Conservation (phyloP, 225 moss, liverwort and hornwort species). For the Pleurozium schreberi region DNA sequence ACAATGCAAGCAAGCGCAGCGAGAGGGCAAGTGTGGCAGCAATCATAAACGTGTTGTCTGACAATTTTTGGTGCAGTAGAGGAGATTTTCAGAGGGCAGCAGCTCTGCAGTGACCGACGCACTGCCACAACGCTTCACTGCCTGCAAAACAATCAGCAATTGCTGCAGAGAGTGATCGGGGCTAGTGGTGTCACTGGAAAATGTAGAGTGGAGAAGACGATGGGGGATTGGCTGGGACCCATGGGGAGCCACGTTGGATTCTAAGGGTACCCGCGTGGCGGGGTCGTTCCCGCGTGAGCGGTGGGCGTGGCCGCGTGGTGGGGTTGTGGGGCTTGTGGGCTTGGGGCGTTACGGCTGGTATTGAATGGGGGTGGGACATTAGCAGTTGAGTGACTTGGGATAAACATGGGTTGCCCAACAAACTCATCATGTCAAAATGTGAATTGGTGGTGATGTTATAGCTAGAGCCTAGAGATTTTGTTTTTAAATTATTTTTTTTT, state of each 20-base stretch:
- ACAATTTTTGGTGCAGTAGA: background rate
- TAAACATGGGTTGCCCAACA: background rate
- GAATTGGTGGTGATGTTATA: background rate
- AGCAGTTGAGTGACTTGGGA: background rate
- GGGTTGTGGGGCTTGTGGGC: background rate
- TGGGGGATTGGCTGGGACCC: background rate
- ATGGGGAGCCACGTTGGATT: background rate
- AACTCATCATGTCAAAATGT: background rate
- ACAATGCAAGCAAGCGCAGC: background rate
- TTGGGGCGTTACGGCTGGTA: background rate
- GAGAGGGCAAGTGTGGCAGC: background rate
- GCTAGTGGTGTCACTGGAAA: background rate
- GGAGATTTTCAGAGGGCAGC: background rate
- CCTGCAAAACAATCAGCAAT: background rate
- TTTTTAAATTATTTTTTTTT: too few relatives aligned
- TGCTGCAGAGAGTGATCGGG: background rate
- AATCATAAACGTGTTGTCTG: constrained; percentile 2
- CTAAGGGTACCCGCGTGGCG: background rate
- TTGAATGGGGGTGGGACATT: background rate
- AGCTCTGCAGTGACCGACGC: constrained; percentile 1
- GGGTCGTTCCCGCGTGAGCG: background rate
- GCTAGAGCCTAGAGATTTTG: too few relatives aligned
- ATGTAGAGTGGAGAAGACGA: background rate
- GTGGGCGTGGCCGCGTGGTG: background rate
- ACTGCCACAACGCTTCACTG: background rate